Evolutionary conservation across 768 basidiomycete genomes (phyloP).

Genomic region (Pholiota conissans): DNA sequence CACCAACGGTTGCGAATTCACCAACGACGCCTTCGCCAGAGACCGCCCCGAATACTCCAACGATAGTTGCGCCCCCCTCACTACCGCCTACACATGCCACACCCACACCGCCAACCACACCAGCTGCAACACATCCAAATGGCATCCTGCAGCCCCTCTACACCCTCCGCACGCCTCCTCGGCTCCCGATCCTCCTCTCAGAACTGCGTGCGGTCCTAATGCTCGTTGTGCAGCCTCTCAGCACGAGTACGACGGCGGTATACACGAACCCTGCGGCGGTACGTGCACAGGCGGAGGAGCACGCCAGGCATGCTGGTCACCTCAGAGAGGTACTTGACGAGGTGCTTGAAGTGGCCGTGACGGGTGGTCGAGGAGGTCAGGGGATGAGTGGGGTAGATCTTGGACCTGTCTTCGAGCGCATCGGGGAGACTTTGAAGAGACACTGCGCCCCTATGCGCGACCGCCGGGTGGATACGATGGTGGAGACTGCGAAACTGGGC

Average conservation of each 20-base stretch:
- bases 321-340: constrained; percentile 62
- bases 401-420: constrained; percentile 70
- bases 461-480: constrained; percentile 80
- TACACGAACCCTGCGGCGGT: constrained; percentile 60
- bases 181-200: constrained; percentile 64
- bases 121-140: not conserved
- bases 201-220: constrained; percentile 83
- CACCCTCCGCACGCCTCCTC: constrained; percentile 70
- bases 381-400: constrained; percentile 73
- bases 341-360: not conserved
- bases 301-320: constrained; percentile 61
- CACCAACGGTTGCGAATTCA: not conserved
- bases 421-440: constrained; percentile 81
- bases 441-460: constrained; percentile 96
- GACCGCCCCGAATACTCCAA: too few species aligned
- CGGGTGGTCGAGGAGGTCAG: not conserved
- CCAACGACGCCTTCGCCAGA: too few species aligned
- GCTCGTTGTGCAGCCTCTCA: constrained; percentile 79
- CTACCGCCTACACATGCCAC: too few species aligned
- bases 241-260: constrained; percentile 50
- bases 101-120: not conserved
- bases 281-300: constrained; percentile 60
- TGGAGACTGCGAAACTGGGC: constrained; percentile 59
- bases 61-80: too few species aligned
- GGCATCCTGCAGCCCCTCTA: constrained; percentile 19